These are phyloP conservation scores for Lentinula novae-zelandiae DNA, from an alignment of 1,284 basidiomycete species.

Conservation along the genomic window DNA sequence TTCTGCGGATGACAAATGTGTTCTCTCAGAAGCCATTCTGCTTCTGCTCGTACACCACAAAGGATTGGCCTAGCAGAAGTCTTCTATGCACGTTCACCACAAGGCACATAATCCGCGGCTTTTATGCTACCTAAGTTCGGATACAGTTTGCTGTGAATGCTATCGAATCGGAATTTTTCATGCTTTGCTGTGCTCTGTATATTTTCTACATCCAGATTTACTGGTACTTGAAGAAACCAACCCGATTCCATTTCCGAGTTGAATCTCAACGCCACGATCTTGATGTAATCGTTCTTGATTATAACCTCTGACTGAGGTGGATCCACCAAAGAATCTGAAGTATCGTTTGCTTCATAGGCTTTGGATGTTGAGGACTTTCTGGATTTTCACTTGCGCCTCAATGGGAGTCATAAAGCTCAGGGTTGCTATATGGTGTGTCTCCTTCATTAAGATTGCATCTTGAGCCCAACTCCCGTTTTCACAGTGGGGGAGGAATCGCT, in stretches of 20 bases:
- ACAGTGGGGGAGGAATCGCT: conserved; percentile 30
- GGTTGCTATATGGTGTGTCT: conserved; percentile 21
- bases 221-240: background rate
- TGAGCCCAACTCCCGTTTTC: background rate
- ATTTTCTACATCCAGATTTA: background rate
- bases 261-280: conserved; percentile 8
- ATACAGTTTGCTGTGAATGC: background rate
- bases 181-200: background rate
- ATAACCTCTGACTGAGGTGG: conserved; percentile 8
- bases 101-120: conserved; percentile 8
- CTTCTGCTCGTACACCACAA: background rate
- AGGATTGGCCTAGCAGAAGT: background rate
- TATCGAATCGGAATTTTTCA: conserved; percentile 5
- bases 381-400: background rate
- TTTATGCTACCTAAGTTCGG: background rate
- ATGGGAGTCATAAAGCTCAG: conserved; percentile 14
- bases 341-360: conserved; percentile 5
- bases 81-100: conserved; percentile 1
- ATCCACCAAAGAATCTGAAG: conserved; percentile 5
- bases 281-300: conserved; percentile 7
- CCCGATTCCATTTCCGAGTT: background rate
- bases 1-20: conserved; percentile 4
- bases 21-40: background rate
- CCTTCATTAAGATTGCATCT: background rate
- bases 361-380: background rate